Base-by-base conservation (phyloP, 805 yeast species). In the Vanderwaltozyma verrucispora region DNA sequence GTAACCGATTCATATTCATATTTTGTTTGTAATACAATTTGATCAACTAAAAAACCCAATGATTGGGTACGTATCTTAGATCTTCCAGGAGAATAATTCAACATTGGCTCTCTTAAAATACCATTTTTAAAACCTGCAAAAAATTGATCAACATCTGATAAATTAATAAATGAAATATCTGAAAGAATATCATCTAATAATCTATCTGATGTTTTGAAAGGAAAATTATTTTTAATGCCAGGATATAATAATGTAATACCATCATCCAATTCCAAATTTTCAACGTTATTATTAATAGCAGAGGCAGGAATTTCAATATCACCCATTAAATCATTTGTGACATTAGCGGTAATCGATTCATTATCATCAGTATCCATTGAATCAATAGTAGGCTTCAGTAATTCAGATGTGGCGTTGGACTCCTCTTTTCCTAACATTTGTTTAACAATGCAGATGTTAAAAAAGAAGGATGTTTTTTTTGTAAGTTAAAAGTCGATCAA, bases 171-270 rank as follows among this genome's bases (percentile, higher is more conserved):
- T 24, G 57, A 44, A 8, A 69, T 51, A 41, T 67, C 72, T 23
- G 64, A 67, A 36, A 71, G 61, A 23, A 81, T 51, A 49, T 81
- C 89, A 52, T 79, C 86, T 17, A 80, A 47, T 16, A 82, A 63
- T 38, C 89, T 63, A 48, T 81, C 81, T 5, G 78, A 58, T 0
- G 89, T 80, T 48, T 81, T 82, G 59, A 74, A 74, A 5, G 61
- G 61, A 29, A 48, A 51, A 7, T 30, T 28, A 3, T 29, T 33
- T 14, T 38, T 28, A 16, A 46, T 31, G 30, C 47, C 36, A 12
- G 54, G 49, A 32, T 59, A 59, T 36, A 59, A 32, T 7, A 54
- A 30, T 8, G 40, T 39, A 21, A 45, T 53, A 12, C 63, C 63
- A 37, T 45, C 48, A 35, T 58, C 62, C 14, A 37, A 24, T 10